Evolutionary conservation across 2,329 filamentous ascomycete species (phyloP).

Genomic region (Ascocoryne sarcoides): DNA sequence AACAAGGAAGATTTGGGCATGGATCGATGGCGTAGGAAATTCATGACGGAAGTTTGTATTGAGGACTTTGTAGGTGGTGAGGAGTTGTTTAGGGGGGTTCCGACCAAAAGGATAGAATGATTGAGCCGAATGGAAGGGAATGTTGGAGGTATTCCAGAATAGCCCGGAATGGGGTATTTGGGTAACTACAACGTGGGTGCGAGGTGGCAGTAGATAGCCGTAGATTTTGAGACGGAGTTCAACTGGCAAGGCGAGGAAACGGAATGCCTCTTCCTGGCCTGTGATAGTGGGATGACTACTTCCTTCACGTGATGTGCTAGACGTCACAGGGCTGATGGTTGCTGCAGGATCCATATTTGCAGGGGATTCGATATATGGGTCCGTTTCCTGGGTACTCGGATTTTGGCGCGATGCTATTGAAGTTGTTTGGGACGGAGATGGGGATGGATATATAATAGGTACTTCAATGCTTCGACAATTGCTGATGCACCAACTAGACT

Average conservation of each 20-base stretch:
- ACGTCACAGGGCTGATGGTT: neutral
- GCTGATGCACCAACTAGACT: slow-evolving; percentile 8
- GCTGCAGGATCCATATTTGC: neutral
- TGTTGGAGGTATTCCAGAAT: slow-evolving; percentile 16
- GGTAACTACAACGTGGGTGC: slow-evolving; percentile 22
- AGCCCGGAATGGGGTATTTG: slow-evolving; percentile 22
- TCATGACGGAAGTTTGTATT: slow-evolving; percentile 14
- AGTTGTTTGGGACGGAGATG: slow-evolving; percentile 1
- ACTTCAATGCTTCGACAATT: slow-evolving; percentile 21
- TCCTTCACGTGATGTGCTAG: neutral
- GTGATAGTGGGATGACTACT: neutral
- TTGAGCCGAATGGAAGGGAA: slow-evolving; percentile 6
- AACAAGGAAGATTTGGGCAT: slow-evolving; percentile 13
- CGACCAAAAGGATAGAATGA: slow-evolving; percentile 19
- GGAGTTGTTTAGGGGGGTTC: slow-evolving; percentile 5
- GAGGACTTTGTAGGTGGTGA: slow-evolving; percentile 23
- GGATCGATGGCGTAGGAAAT: slow-evolving; percentile 10
- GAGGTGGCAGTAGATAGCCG: slow-evolving; percentile 19
- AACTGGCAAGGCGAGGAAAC: slow-evolving; percentile 21
- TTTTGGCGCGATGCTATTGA: neutral
- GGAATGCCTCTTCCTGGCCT: slow-evolving; percentile 7
- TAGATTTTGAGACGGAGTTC: slow-evolving; percentile 26
- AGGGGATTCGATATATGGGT: neutral
- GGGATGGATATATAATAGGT: neutral
- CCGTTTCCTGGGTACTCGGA: neutral